phyloP scores from a whole-genome alignment of 257 asterid genomes.

The Solanum corneliomulleri region DNA sequence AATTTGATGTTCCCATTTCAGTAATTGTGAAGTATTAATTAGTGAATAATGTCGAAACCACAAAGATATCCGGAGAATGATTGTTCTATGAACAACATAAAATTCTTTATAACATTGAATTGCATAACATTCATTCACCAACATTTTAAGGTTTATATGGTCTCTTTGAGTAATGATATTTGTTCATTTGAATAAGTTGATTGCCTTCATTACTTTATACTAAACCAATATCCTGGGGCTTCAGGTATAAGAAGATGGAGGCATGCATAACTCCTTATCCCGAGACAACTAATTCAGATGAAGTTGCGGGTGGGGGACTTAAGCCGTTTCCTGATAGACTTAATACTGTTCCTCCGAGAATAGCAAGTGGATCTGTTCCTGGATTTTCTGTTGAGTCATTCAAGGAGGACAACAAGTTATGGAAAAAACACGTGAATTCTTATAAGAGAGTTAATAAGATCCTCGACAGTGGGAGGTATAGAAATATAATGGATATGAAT shows the following conservation, averaged over 20 bases:
- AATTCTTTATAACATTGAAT: not conserved
- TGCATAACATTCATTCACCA: not conserved
- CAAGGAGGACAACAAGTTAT: conserved; percentile 18
- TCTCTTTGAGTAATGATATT: not conserved
- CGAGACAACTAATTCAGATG: conserved; percentile 16
- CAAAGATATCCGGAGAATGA: not conserved
- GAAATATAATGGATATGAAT: conserved; percentile 44
- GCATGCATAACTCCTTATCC: conserved; percentile 21
- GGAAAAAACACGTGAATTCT: conserved; percentile 25
- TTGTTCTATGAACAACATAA: not conserved
- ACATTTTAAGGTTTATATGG: not conserved
- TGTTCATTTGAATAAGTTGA: not conserved
- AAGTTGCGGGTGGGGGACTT: conserved; percentile 30
- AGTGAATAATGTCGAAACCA: not conserved
- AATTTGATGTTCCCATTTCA: not conserved
- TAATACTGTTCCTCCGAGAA: conserved; percentile 27
- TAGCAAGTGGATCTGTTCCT: conserved; percentile 13
- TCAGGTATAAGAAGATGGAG: conserved; percentile 35
- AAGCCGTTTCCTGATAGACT: conserved; percentile 29
- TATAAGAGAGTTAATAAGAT: conserved; percentile 21
- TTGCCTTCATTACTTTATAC: not conserved
- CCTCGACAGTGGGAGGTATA: conserved; percentile 21
- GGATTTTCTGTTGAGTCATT: conserved; percentile 20
- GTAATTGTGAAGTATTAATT: not conserved
- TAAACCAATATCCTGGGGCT: not conserved